Conservation (phyloP, 2,329 filamentous ascomycete genomes). For the Sphaerulina populicola region DNA sequence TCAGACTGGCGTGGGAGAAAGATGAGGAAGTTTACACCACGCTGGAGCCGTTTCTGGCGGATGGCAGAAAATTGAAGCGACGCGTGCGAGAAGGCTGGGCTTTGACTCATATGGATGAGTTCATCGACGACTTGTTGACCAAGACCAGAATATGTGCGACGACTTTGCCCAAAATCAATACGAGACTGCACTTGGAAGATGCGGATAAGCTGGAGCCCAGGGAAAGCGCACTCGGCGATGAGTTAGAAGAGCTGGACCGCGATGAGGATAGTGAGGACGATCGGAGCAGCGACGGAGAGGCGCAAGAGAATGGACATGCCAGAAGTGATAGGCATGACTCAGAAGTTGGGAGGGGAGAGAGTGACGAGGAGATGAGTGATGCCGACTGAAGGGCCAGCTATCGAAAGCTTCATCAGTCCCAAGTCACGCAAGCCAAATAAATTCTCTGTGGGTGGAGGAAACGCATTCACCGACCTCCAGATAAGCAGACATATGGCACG, state of each 20-base stretch:
- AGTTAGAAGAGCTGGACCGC: conserved; percentile 61
- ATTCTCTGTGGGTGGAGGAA: too few relatives aligned
- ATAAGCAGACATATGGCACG: too few relatives aligned
- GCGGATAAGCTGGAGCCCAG: conserved; percentile 78
- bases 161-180: conserved; percentile 83
- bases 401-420: too few relatives aligned
- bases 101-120: conserved; percentile 79
- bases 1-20: conserved; percentile 75
- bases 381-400: conserved; percentile 17
- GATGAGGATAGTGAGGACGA: conserved; percentile 39
- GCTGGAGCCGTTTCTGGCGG: conserved; percentile 74
- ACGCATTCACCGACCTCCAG: too few relatives aligned
- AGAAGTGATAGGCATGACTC: conserved; percentile 17
- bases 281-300: conserved; percentile 27
- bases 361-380: conserved; percentile 21
- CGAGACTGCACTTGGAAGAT: conserved; percentile 75
- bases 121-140: conserved; percentile 81
- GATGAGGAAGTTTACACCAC: conserved; percentile 72
- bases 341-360: conserved; percentile 4
- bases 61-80: conserved; percentile 73
- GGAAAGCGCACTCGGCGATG: conserved; percentile 70
- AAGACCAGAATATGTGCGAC: conserved; percentile 89
- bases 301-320: conserved; percentile 12
- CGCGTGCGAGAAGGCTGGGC: conserved; percentile 64
- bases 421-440: too few relatives aligned